A percentile compares a stretch with the other conserved stretches of the same genome.
Conservation (phyloP, 208 protist species). For the Borovskyia barvae region DNA sequence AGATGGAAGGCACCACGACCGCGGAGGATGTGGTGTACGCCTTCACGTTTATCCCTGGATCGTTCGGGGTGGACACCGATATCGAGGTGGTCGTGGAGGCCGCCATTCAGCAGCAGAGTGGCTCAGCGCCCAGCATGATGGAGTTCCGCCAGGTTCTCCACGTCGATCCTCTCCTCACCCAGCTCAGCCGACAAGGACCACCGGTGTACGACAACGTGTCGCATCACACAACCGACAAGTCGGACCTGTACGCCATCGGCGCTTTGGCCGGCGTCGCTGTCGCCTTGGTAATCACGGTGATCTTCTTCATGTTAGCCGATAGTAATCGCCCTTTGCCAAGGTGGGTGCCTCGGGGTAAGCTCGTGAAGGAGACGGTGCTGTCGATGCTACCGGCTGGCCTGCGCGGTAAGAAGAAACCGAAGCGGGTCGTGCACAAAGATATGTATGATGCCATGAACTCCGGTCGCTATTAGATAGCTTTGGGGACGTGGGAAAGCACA, state of each 20-base stretch:
- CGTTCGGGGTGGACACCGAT: constrained; percentile 39
- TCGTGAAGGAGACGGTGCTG: constrained; percentile 77
- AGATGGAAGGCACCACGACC: constrained; percentile 18
- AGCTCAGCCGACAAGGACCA: constrained; percentile 69
- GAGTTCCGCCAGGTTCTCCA: constrained; percentile 65
- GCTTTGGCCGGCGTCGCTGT: constrained; percentile 51
- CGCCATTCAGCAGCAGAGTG: constrained; percentile 34
- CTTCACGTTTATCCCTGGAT: constrained; percentile 78
- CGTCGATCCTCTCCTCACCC: constrained; percentile 69
- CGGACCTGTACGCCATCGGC: constrained; percentile 56
- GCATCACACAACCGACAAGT: constrained; percentile 13
- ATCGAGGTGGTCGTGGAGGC: constrained; percentile 66
- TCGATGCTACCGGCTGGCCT: constrained; percentile 55
- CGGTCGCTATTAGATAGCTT: constrained; percentile 43
- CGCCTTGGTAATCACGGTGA: constrained; percentile 46
- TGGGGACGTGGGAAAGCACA: too few relatives aligned
- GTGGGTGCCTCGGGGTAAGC: constrained; percentile 80
- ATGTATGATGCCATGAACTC: constrained; percentile 89
- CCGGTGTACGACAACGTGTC: background rate
- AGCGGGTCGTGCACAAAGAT: constrained; percentile 59
- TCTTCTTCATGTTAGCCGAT: constrained; percentile 77
- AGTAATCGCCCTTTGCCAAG: constrained; percentile 74
- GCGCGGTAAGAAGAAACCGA: constrained; percentile 45
- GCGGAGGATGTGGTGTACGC: constrained; percentile 45
- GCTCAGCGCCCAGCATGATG: constrained; percentile 21